These are phyloP conservation scores for Annulohypoxylon truncatum DNA, from an alignment of 2,329 filamentous ascomycete species.

Conservation along the genomic window DNA sequence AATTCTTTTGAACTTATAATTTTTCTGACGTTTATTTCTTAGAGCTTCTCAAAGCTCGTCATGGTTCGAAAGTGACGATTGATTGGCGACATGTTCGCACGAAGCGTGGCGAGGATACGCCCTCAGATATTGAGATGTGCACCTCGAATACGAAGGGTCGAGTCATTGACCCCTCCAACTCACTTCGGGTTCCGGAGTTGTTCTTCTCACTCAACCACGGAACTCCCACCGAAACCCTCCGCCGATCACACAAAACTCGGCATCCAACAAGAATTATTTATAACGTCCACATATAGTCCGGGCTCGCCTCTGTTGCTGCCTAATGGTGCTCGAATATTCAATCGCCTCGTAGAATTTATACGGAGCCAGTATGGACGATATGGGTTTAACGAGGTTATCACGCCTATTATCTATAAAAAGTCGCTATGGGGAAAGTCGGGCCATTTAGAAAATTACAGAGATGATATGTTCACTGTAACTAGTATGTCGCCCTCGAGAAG, in stretches of 20 bases:
- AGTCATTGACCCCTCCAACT: constrained; percentile 8
- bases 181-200: constrained; percentile 38
- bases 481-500: constrained; percentile 61
- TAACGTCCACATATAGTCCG: constrained; percentile 81
- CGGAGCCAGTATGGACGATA: constrained; percentile 86
- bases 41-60: constrained; percentile 6
- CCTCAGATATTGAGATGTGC: constrained; percentile 32
- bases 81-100: constrained; percentile 45
- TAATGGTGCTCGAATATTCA: constrained; percentile 84
- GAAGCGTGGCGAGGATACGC: constrained; percentile 33
- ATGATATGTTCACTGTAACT: constrained; percentile 90
- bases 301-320: constrained; percentile 88
- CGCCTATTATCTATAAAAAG: constrained; percentile 91
- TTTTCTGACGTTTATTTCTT: constrained; percentile 17
- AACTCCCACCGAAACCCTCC: constrained; percentile 43
- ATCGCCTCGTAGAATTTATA: constrained; percentile 83
- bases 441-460: constrained; percentile 88
- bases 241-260: constrained; percentile 71
- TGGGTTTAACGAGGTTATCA: constrained; percentile 89
- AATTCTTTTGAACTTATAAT: constrained; percentile 19
- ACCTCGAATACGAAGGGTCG: constrained; percentile 28
- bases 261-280: constrained; percentile 79
- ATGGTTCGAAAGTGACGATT: constrained; percentile 29
- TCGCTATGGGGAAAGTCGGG: constrained; percentile 87
- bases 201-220: constrained; percentile 47